phyloP scores from a whole-genome alignment of 2,329 filamentous ascomycete genomes.

The Paramyrothecium roridum region DNA sequence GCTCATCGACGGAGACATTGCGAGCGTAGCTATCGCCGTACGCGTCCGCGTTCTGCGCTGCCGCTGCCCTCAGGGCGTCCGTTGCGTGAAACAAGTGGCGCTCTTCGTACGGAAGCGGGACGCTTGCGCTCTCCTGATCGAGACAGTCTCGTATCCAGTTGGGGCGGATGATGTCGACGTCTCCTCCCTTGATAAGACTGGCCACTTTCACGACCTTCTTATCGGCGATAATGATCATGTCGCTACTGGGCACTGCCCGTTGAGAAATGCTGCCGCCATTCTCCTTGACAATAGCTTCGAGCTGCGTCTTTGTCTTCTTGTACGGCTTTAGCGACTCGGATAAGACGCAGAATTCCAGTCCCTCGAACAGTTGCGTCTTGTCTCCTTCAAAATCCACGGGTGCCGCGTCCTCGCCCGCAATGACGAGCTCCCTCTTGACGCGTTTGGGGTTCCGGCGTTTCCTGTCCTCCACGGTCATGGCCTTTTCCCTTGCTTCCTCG shows the following conservation, averaged over 20 bases:
- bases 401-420: constrained; percentile 63
- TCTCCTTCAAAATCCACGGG: constrained; percentile 49
- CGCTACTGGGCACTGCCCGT: constrained; percentile 57
- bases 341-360: constrained; percentile 78
- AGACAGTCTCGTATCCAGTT: constrained; percentile 84
- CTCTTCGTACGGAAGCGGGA: constrained; percentile 61
- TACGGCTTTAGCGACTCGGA: constrained; percentile 68
- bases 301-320: constrained; percentile 73
- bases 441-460: constrained; percentile 52
- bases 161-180: constrained; percentile 71
- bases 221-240: constrained; percentile 75
- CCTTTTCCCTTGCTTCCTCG: constrained; percentile 67
- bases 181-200: constrained; percentile 71
- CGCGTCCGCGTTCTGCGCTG: constrained; percentile 64
- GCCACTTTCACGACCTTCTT: constrained; percentile 79
- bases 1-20: constrained; percentile 62
- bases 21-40: constrained; percentile 83
- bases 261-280: constrained; percentile 81
- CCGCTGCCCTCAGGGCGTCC: constrained; percentile 49
- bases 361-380: constrained; percentile 66
- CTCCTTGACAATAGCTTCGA: constrained; percentile 78
- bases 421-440: constrained; percentile 65
- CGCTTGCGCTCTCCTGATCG: constrained; percentile 50
- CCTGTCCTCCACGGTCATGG: constrained; percentile 73
- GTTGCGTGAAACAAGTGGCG: constrained; percentile 71